Conservation (phyloP, 495 filamentous ascomycete genomes). For the Penicillium turbatum region DNA sequence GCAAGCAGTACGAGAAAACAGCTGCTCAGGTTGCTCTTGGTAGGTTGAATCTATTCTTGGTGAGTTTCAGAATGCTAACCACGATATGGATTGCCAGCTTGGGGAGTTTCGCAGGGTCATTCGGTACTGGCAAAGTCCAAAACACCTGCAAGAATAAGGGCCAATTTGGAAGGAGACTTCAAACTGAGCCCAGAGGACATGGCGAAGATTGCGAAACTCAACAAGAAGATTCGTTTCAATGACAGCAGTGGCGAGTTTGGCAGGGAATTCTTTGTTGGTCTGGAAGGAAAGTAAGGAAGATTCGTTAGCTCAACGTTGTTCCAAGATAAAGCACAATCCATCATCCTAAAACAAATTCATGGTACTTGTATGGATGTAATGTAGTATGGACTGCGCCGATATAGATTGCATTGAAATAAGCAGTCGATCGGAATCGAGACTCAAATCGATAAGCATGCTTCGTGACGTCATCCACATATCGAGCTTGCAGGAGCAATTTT, state of each 20-base stretch:
- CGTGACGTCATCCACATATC: neutral
- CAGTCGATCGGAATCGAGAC: neutral
- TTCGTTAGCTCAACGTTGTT: neutral
- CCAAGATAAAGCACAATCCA: neutral
- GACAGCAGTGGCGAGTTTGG: conserved; percentile 54
- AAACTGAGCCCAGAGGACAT: conserved; percentile 49
- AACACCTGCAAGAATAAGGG: conserved; percentile 49
- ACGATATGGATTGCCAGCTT: conserved; percentile 39
- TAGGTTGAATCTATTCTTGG: conserved; percentile 28
- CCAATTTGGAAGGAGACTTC: conserved; percentile 58
- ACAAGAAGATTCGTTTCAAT: conserved; percentile 59
- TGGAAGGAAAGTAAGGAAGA: conserved; percentile 52
- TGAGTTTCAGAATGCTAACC: neutral
- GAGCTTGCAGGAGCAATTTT: neutral
- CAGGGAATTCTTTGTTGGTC: conserved; percentile 53
- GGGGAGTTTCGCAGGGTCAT: conserved; percentile 62
- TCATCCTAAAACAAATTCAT: no score
- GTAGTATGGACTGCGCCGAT: neutral
- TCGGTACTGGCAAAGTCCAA: conserved; percentile 65
- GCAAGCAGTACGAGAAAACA: conserved; percentile 57
- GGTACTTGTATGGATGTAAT: no score
- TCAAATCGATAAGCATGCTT: neutral
- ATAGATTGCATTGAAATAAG: neutral
- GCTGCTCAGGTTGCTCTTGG: conserved; percentile 59
- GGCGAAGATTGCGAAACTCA: conserved; percentile 47